A percentile compares a stretch with the other conserved stretches of the same genome.
Conservation (phyloP, 176 grass and related monocot species). For the Oryza meyeriana region DNA sequence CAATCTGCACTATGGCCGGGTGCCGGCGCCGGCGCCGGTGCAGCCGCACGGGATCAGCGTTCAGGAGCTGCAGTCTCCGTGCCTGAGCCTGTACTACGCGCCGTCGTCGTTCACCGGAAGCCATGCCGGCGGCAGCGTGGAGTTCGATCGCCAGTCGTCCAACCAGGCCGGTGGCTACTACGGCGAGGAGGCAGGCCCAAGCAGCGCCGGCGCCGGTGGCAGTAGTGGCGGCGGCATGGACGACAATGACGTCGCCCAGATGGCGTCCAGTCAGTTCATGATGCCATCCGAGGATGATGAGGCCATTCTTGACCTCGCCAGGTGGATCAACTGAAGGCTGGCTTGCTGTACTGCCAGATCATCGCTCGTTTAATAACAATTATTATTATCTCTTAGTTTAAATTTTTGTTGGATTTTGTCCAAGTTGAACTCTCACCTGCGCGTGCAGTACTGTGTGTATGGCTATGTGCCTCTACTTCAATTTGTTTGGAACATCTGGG, state of each 20-base stretch:
- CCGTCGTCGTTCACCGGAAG: neutral
- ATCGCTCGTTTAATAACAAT: neutral
- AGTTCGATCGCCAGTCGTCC: neutral
- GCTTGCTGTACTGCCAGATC: too few species aligned
- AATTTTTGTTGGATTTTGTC: neutral
- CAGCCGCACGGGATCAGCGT: too few species aligned
- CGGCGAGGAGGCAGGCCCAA: neutral
- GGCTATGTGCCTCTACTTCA: neutral
- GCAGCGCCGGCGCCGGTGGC: too few species aligned
- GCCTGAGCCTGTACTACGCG: neutral
- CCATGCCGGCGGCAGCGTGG: too few species aligned
- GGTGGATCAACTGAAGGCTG: too few species aligned
- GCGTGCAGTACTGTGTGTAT: too few species aligned
- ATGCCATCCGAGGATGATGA: too few species aligned
- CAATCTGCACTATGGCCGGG: too few species aligned
- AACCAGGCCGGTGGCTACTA: neutral
- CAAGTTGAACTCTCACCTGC: neutral
- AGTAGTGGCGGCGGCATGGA: neutral
- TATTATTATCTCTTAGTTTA: neutral
- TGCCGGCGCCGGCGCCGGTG: too few species aligned
- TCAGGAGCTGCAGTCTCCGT: too few species aligned
- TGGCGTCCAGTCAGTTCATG: neutral
- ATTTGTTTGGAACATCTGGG: neutral
- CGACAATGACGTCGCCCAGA: neutral
- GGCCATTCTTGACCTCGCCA: too few species aligned